Evolutionary conservation across 352 stramenopile species (phyloP).

Genomic region (Phytophthora colocasiae): DNA sequence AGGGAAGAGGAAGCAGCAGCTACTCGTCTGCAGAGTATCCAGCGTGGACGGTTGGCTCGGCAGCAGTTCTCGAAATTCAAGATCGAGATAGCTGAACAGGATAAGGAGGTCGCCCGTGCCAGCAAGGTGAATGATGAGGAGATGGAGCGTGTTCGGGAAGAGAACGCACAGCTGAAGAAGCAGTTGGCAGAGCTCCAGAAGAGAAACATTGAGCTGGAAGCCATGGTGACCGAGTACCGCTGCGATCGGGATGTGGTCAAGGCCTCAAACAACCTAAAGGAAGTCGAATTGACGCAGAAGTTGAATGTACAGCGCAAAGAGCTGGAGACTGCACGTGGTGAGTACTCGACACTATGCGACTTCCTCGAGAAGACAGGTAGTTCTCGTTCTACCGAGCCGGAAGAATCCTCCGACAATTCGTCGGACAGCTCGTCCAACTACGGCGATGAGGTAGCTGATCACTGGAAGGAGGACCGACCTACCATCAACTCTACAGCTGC

Average conservation of each 20-base stretch:
- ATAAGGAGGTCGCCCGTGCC: slow-evolving; percentile 40
- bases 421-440: slow-evolving; percentile 42
- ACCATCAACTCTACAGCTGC: slow-evolving; percentile 32
- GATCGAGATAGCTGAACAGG: slow-evolving; percentile 45
- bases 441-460: slow-evolving; percentile 38
- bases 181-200: slow-evolving; percentile 70
- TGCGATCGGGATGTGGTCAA: slow-evolving; percentile 63
- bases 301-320: slow-evolving; percentile 57
- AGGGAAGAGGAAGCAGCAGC: slow-evolving; percentile 32
- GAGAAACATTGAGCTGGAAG: slow-evolving; percentile 66
- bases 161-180: slow-evolving; percentile 62
- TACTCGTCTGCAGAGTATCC: slow-evolving; percentile 47
- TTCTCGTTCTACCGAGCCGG: slow-evolving; percentile 53
- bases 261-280: slow-evolving; percentile 62
- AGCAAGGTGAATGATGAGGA: slow-evolving; percentile 40
- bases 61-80: slow-evolving; percentile 65
- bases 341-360: slow-evolving; percentile 58
- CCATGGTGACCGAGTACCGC: slow-evolving; percentile 61
- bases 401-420: slow-evolving; percentile 50
- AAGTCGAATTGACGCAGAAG: slow-evolving; percentile 66
- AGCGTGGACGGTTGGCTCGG: slow-evolving; percentile 53
- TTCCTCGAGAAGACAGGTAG: slow-evolving; percentile 59
- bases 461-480: slow-evolving; percentile 43
- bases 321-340: slow-evolving; percentile 44
- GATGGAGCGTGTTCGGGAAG: slow-evolving; percentile 44